A percentile compares a stretch with the other conserved stretches of the same genome.
phyloP scores from a whole-genome alignment of 805 yeast genomes.

The Nematodospora valgi region DNA sequence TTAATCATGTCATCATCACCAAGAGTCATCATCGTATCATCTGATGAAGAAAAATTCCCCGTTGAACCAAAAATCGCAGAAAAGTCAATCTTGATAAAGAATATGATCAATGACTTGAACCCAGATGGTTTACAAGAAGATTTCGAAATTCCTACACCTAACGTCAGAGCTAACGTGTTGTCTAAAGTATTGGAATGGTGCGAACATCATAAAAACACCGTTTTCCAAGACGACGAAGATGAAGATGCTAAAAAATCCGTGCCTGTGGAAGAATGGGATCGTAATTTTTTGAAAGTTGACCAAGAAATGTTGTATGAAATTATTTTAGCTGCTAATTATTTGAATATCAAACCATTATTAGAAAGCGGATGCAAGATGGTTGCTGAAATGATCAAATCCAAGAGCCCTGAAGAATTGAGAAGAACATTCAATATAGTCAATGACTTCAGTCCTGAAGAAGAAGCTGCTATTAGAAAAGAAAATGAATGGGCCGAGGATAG shows the following conservation, averaged over 20 bases:
- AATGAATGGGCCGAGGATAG: constrained; percentile 92
- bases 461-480: constrained; percentile 82
- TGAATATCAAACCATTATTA: constrained; percentile 69
- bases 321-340: constrained; percentile 75
- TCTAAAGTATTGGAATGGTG: constrained; percentile 95
- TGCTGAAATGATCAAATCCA: constrained; percentile 80
- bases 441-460: constrained; percentile 84
- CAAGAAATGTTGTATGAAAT: constrained; percentile 85
- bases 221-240: constrained; percentile 73
- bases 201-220: constrained; percentile 83
- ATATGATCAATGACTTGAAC: constrained; percentile 74
- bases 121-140: constrained; percentile 63
- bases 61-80: constrained; percentile 83
- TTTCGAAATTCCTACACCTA: constrained; percentile 83
- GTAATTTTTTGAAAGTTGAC: constrained; percentile 88
- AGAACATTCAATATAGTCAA: constrained; percentile 77
- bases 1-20: constrained; percentile 4
- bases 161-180: constrained; percentile 82
- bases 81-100: constrained; percentile 78
- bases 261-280: constrained; percentile 95
- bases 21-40: constrained; percentile 58
- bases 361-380: constrained; percentile 80
- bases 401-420: constrained; percentile 76
- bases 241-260: constrained; percentile 84
- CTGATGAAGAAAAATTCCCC: constrained; percentile 76